phyloP scores from a whole-genome alignment of 2,329 filamentous ascomycete genomes.

The Alternaria alternata region DNA sequence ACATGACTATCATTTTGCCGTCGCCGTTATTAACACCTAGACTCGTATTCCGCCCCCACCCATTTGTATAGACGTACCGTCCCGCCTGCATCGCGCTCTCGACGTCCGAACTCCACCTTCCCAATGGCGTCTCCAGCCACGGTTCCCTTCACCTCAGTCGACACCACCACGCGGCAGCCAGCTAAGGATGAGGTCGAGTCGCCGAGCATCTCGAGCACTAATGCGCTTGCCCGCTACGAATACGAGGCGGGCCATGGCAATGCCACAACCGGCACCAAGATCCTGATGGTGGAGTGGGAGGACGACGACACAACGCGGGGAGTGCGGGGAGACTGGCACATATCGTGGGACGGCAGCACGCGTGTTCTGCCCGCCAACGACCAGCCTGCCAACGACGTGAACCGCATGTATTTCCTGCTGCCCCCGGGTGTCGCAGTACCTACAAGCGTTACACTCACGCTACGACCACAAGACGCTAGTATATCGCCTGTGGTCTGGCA shows the following conservation, averaged over 20 bases:
- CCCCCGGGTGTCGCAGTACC: constrained; percentile 77
- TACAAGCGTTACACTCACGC: constrained; percentile 71
- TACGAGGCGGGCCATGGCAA: constrained; percentile 80
- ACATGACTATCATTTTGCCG: constrained; percentile 40
- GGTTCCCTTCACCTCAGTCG: constrained; percentile 53
- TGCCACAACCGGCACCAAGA: constrained; percentile 77
- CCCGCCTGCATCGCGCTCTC: constrained; percentile 38
- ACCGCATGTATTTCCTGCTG: constrained; percentile 81
- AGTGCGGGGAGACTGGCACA: constrained; percentile 70
- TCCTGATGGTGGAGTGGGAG: constrained; percentile 93
- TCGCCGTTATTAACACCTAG: constrained; percentile 40
- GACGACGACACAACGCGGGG: constrained; percentile 62
- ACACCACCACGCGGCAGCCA: constrained; percentile 47
- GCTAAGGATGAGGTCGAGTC: constrained; percentile 55
- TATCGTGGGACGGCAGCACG: constrained; percentile 84
- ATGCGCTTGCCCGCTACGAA: constrained; percentile 83
- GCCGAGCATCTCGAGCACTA: constrained; percentile 58
- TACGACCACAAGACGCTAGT: constrained; percentile 56
- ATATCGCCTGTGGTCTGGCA: constrained; percentile 60
- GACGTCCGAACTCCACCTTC: constrained; percentile 31
- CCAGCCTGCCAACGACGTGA: constrained; percentile 57
- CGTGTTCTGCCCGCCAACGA: constrained; percentile 74
- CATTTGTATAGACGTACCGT: constrained; percentile 37
- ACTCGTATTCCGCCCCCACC: constrained; percentile 45
- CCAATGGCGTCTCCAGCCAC: constrained; percentile 47